Percentiles rank a stretch among this genome's conserved stretches.
phyloP scores from a whole-genome alignment of 768 basidiomycete genomes.

The Leccinum variicolor region DNA sequence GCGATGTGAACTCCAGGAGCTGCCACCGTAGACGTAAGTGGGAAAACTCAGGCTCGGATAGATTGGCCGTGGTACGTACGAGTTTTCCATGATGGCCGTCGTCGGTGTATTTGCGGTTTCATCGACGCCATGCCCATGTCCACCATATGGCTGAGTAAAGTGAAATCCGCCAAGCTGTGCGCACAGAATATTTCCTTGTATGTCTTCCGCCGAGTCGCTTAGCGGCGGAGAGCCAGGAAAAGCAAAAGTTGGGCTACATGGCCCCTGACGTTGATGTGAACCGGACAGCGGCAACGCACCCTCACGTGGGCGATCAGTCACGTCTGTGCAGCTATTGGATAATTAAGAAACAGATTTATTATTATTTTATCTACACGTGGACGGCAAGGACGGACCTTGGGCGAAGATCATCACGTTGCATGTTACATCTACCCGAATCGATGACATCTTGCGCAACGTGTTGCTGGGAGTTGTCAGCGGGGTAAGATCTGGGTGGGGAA shows the following conservation, averaged over 20 bases:
- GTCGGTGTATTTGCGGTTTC: conserved; percentile 22
- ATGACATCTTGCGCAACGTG: conserved; percentile 31
- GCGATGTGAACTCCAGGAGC: conserved; percentile 22
- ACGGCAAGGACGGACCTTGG: conserved; percentile 30
- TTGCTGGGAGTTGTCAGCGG: conserved; percentile 24
- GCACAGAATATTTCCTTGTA: conserved; percentile 22
- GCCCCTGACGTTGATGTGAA: conserved; percentile 22
- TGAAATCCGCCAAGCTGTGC: conserved; percentile 24
- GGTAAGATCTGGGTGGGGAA: conserved; percentile 22
- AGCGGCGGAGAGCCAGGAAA: conserved; percentile 9
- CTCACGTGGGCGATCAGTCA: conserved; percentile 24
- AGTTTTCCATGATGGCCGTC: conserved; percentile 26
- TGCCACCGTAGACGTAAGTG: conserved; percentile 27
- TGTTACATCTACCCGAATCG: conserved; percentile 21
- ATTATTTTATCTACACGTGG: conserved; percentile 19
- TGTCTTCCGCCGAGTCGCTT: conserved; percentile 21
- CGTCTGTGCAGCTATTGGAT: conserved; percentile 19
- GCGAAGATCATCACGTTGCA: conserved; percentile 33
- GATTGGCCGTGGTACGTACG: conserved; percentile 20
- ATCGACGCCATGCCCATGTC: conserved; percentile 16
- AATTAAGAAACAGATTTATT: conserved; percentile 6
- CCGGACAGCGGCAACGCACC: conserved; percentile 12
- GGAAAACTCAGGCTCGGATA: conserved; percentile 6
- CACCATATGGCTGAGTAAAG: conserved; percentile 16
- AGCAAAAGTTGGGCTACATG: conserved; percentile 3